Evolutionary conservation across 2,329 filamentous ascomycete genomes (phyloP).

Genomic region (Fusarium brevicatenulatum): DNA sequence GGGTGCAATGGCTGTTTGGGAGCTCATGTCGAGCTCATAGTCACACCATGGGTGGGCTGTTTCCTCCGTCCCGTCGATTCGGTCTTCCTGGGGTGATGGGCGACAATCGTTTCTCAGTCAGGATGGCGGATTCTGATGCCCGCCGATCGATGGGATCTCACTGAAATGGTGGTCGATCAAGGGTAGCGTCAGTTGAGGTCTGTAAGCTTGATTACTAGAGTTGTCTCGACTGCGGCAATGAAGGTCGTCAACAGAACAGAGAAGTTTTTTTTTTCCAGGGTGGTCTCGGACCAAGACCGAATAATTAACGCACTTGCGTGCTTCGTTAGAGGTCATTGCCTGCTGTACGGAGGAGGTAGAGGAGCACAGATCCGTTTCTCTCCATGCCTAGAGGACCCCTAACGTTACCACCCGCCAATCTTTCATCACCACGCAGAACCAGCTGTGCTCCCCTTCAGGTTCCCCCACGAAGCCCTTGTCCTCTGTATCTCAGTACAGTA

Average conservation of each 20-base stretch:
- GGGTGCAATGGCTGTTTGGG: conserved; percentile 33
- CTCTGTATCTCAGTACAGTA: neutral
- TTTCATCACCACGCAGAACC: conserved; percentile 20
- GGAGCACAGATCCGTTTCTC: conserved; percentile 11
- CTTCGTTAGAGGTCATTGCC: neutral
- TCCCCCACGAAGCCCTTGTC: conserved; percentile 16
- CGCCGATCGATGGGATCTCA: conserved; percentile 43
- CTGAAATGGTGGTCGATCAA: conserved; percentile 40
- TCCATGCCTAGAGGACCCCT: conserved; percentile 7
- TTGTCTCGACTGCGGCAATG: conserved; percentile 33
- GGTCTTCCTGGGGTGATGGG: conserved; percentile 36
- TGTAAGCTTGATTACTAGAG: conserved; percentile 27
- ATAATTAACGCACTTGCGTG: conserved; percentile 7
- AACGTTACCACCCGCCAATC: conserved; percentile 26
- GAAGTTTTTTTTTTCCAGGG: neutral
- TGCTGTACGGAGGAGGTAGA: neutral
- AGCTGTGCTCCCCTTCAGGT: conserved; percentile 20
- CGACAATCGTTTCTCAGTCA: conserved; percentile 40
- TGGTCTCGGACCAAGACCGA: conserved; percentile 15
- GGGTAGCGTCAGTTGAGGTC: conserved; percentile 7
- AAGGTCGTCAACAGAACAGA: conserved; percentile 1
- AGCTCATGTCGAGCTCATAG: conserved; percentile 41
- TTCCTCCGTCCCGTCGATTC: conserved; percentile 41
- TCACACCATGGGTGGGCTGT: conserved; percentile 46
- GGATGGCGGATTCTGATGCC: conserved; percentile 31